Evolutionary conservation across 441 rosid species (phyloP).

Genomic region (Adansonia rubrostipa): DNA sequence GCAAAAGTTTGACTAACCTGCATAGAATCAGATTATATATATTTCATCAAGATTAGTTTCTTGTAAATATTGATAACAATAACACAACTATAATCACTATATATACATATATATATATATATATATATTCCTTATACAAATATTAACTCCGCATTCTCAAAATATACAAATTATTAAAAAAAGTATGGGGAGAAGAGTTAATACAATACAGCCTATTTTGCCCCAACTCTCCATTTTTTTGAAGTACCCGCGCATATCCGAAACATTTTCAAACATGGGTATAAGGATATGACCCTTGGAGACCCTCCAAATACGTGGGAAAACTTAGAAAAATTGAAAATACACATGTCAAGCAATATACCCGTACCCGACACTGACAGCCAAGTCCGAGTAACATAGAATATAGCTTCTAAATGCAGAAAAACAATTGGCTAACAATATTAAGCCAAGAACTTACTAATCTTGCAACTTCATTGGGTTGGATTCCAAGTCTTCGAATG

Average conservation of each 20-base stretch:
- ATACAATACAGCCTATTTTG: background rate
- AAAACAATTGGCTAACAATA: slow-evolving; percentile 18
- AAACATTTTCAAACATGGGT: no score
- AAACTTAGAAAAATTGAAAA: no score
- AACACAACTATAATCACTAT: background rate
- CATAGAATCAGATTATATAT: slow-evolving; percentile 28
- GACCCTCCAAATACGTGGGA: no score
- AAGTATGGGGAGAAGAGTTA: background rate
- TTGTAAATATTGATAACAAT: background rate
- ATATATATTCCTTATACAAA: background rate
- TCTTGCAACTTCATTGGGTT: slow-evolving; percentile 72
- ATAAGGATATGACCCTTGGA: no score
- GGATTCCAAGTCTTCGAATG: slow-evolving; percentile 75
- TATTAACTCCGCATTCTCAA: background rate
- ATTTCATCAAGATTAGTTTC: background rate
- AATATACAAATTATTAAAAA: background rate
- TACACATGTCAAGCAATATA: no score
- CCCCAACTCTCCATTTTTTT: no score
- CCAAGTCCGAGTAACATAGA: no score
- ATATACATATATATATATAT: background rate
- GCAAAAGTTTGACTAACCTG: slow-evolving; percentile 92
- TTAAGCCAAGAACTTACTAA: slow-evolving; percentile 58
- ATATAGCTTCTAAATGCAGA: background rate
- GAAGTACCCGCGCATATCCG: no score
- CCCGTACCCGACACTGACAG: no score